Evolutionary conservation across 2,329 filamentous ascomycete genomes (phyloP), one percentile per base, ranked within the genome.

Genomic region (Cercospora sp.): DNA sequence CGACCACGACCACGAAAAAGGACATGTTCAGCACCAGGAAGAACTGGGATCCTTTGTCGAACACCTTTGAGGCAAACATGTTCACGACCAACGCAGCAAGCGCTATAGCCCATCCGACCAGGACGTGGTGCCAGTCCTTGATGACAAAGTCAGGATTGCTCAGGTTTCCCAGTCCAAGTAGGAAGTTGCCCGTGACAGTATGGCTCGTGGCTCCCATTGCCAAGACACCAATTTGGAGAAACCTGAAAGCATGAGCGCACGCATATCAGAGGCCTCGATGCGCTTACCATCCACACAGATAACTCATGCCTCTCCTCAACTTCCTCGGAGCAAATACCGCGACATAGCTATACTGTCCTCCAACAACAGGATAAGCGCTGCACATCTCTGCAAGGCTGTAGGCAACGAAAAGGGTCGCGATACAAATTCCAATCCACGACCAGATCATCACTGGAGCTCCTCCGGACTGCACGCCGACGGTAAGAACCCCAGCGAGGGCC

Each of bases 331-430:
- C 84, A 6, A 88, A 78, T 1, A 87, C 83, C 3, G 85, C 85
- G 16, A 87, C 85, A 86, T 86, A 86, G 0, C 81, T 84, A 72
- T 88, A 88, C 72, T 87, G 85, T 6, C 86, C 84, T 34, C 86
- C 84, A 8, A 85, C 85, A 24, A 87, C 81, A 0, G 86, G 86
- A 70, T 85, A 87, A 69, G 83, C 84, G 30, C 82, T 83, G 68
- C 85, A 87, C 80, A 85, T 87, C 73, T 88, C 86, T 21, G 86
- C 86, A 82, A 88, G 86, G 1, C 84, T 84, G 67, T 87, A 85
- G 10, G 85, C 86, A 5, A 88, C 85, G 7, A 83, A 80, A 12
- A 88, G 76, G 1, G 84, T 83, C 21, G 84, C 78, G 9, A 83
- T 60, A 68, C 84, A 85, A 26, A 87, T 83, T 4, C 81, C 85